Evolutionary conservation across 31 red algal genomes (phyloP), one percentile per base, ranked within the genome.

Genomic region (Bonnemaisonia californica): DNA sequence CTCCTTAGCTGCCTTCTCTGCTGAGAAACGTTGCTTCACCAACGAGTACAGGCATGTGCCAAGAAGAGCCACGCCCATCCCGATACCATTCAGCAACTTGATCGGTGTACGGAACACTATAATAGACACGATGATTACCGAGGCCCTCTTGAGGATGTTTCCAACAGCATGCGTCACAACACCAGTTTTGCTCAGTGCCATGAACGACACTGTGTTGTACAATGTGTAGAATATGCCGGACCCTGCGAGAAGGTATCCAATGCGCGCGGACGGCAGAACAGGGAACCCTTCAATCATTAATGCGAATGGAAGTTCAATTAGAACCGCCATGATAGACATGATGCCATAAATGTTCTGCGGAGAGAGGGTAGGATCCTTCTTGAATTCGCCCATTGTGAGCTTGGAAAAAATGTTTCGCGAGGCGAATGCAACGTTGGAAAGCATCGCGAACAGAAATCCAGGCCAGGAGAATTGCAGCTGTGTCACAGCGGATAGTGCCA

Each of bases 381-480:
- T 92, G 36, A 72, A 79, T n/a, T 79, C 66, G 32, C 69, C 79
- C 94, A 96, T 96, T 7, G 64, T 89, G 26, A 84, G 40, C 80
- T 96, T 96, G 45, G 72, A 81, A 57, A 92, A 89, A 58, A 96
- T 73, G 69, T 96, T 96, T 2, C 94, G 74, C n/a, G 48, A 58
- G 8, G 90, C 84, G 74, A 96, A 96, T 30, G 89, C 94, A 35
- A 96, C 76, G 48, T 96, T 96, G 19, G 94, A 93, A 34, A 84
- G 61, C 94, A 96, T 96, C 3, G 94, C 94, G 56, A 87, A 80
- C 37, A 96, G 55, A 38, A 96, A 96, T 31, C 94, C 94, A 1
- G 81, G 69, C 94, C 94, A 96, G 54, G 72, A 89, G 41, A 96
- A 96, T 41, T 77, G 80, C 22, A 92, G 27, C 86, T 96, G 89